Conservation (phyloP, 2,329 filamentous ascomycete species). For the Beauveria pseudobassiana region DNA sequence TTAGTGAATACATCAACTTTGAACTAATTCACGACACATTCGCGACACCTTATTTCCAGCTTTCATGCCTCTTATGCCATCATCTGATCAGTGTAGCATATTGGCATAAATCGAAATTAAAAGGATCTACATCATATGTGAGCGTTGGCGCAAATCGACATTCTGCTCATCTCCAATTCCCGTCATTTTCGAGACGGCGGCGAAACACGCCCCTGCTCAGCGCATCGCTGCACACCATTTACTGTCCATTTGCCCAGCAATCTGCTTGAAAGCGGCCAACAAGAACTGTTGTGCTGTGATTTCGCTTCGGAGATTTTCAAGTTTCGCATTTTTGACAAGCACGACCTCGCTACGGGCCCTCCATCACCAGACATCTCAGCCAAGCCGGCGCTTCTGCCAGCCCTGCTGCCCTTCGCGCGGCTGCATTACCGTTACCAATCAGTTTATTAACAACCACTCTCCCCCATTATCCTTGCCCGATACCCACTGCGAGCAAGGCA, state of each 20-base stretch:
- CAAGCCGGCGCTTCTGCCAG: slow-evolving; percentile 6
- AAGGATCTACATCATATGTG: background rate
- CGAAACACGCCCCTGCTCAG: slow-evolving; percentile 11
- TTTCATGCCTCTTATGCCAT: background rate
- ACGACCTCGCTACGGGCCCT: background rate
- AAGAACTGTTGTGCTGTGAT: background rate
- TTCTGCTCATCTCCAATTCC: background rate
- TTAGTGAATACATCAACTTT: background rate
- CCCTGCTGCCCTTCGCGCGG: slow-evolving; percentile 1
- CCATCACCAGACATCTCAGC: background rate
- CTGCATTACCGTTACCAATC: slow-evolving; percentile 8
- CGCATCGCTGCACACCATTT: slow-evolving; percentile 3
- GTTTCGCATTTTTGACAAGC: slow-evolving; percentile 1
- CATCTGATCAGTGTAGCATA: background rate
- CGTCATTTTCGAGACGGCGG: slow-evolving; percentile 10
- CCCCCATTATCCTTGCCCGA: slow-evolving; percentile 5
- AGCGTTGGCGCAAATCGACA: slow-evolving; percentile 1
- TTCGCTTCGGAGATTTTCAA: slow-evolving; percentile 1
- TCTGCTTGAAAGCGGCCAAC: background rate
- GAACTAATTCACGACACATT: background rate
- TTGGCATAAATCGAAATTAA: background rate
- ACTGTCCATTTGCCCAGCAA: background rate
- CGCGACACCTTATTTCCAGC: background rate
- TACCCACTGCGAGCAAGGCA: slow-evolving; percentile 11
- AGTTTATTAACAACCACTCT: slow-evolving; percentile 10